phyloP scores from a whole-genome alignment of 345 rosid species.

The Populus tremula region DNA sequence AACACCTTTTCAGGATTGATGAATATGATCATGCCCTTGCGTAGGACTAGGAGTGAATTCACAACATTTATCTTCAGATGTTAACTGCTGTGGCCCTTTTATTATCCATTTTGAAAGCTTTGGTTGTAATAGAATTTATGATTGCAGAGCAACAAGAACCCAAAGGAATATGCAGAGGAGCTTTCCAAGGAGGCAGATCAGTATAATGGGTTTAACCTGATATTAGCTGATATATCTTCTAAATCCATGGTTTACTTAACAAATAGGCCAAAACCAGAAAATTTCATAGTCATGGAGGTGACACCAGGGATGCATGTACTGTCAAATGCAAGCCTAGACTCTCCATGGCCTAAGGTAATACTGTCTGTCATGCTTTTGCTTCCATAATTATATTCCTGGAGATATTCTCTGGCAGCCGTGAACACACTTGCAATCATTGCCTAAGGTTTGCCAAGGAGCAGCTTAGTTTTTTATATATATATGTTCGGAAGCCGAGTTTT shows the following conservation, averaged over 20 bases:
- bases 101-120: not conserved
- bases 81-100: not conserved
- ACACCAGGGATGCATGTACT: constrained; percentile 75
- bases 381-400: not conserved
- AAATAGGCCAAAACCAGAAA: constrained; percentile 47
- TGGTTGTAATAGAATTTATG: not conserved
- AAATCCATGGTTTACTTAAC: constrained; percentile 67
- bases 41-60: not conserved
- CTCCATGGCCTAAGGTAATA: constrained; percentile 83
- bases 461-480: not conserved
- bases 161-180: constrained; percentile 58
- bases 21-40: not conserved
- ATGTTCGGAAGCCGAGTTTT: not conserved
- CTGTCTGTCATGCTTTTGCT: not conserved
- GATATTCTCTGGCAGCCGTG: not conserved
- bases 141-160: constrained; percentile 54
- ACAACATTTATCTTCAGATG: not conserved
- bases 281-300: constrained; percentile 42
- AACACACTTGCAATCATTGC: not conserved
- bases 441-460: not conserved
- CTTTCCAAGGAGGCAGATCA: constrained; percentile 39
- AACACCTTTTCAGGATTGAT: not conserved
- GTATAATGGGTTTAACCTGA: constrained; percentile 73
- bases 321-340: constrained; percentile 68
- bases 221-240: constrained; percentile 47